Conservation (phyloP, 2,329 filamentous ascomycete species). For the Coniochaeta pulveracea region DNA sequence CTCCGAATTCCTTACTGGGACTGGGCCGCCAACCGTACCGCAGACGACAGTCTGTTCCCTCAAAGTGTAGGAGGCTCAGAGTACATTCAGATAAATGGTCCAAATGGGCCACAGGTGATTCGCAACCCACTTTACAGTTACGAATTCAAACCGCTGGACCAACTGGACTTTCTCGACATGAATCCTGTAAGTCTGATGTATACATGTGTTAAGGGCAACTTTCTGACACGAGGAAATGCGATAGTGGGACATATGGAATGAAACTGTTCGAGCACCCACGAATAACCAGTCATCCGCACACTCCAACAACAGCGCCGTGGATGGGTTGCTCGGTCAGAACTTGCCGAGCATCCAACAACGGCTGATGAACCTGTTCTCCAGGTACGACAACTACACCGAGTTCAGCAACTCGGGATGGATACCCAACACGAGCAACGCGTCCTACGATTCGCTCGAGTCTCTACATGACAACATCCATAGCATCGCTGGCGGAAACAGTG, state of each 20-base stretch:
- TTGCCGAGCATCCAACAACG: conserved; percentile 46
- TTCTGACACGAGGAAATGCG: neutral
- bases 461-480: conserved; percentile 54
- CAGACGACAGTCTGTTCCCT: conserved; percentile 35
- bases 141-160: conserved; percentile 47
- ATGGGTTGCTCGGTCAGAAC: conserved; percentile 37
- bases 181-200: conserved; percentile 40
- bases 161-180: conserved; percentile 42
- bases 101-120: conserved; percentile 42
- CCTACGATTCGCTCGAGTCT: conserved; percentile 53
- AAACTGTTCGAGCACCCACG: conserved; percentile 47
- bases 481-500: conserved; percentile 41
- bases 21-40: conserved; percentile 38
- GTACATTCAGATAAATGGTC: conserved; percentile 38
- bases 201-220: neutral
- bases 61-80: conserved; percentile 31
- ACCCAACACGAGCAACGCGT: conserved; percentile 29
- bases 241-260: conserved; percentile 46
- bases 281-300: conserved; percentile 25
- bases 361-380: conserved; percentile 56
- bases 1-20: conserved; percentile 51
- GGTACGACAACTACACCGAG: conserved; percentile 54
- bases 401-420: conserved; percentile 61
- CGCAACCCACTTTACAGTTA: conserved; percentile 52
- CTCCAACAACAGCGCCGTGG: conserved; percentile 50